Evolutionary conservation across 768 basidiomycete genomes (phyloP), one percentile per base, ranked within the genome.

Genomic region (Tylopilus sp.): DNA sequence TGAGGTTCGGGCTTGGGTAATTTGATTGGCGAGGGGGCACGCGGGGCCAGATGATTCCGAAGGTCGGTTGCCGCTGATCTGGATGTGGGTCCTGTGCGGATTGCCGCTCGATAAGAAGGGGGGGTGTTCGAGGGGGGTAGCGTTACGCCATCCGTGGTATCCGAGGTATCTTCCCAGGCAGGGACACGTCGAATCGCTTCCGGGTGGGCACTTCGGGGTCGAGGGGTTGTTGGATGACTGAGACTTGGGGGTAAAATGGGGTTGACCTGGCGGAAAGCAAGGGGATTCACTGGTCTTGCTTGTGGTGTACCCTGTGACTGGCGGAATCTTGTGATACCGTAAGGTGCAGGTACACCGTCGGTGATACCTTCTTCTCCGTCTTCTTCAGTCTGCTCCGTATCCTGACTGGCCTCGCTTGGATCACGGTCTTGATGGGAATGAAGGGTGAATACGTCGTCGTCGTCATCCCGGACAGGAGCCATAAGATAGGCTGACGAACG

Each of bases 61-160:
- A 51, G 25, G 19, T 48, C 56, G 43, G 45, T 48, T 37, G 41
- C 56, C 33, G 57, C 44, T 45, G 56, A 38, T 13, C 51, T 63
- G 34, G 53, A 31, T 30, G 57, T 54, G 60, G 57, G 53, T 41
- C 57, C 50, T 44, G 67, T 63, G 43, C 71, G 71, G 21, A 72
- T 64, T 30, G 74, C 73, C 25, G 78, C 72, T 46, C 74, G 72
- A 64, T 83, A 80, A 28, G 80, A 78, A 28, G 80, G 80, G 4
- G 78, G 77, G 17, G 71, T 75, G 49, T 72, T 76, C 14, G 79
- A 71, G 51, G 69, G 68, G 3, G 72, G 66, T 11, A 61, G 48
- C 49, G 56, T 59, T 25, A 64, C 53, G 13, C 66, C 72, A 31
- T 68, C 71, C 21, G 71, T 73, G 31, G 60, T 72, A 29, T 77